phyloP scores from a whole-genome alignment of 2,329 filamentous ascomycete genomes.

The Stagonosporopsis rhizophila region DNA sequence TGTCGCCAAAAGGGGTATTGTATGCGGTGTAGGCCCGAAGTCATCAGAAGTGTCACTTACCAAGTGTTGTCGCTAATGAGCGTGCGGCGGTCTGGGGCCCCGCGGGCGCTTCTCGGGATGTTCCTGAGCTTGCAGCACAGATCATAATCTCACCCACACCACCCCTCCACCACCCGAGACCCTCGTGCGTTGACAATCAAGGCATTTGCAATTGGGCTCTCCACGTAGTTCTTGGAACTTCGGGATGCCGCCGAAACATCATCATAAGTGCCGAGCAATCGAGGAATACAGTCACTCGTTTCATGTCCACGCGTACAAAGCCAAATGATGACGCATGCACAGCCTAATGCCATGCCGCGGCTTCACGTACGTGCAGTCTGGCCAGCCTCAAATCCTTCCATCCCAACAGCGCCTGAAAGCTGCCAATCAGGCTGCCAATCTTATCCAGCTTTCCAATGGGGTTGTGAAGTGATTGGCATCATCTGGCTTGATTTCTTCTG shows the following conservation, averaged over 20 bases:
- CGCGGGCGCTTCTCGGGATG: background rate
- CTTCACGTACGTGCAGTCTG: background rate
- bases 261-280: background rate
- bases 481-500: background rate
- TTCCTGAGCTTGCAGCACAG: slow-evolving; percentile 5
- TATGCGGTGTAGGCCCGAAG: slow-evolving; percentile 9
- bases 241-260: background rate
- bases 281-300: background rate
- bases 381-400: background rate
- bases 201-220: background rate
- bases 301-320: slow-evolving; percentile 3
- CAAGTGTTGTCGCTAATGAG: slow-evolving; percentile 4
- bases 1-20: background rate
- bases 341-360: slow-evolving; percentile 12
- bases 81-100: background rate
- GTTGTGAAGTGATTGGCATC: background rate
- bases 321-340: slow-evolving; percentile 9
- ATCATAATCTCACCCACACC: background rate
- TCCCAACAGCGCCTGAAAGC: background rate
- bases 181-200: background rate
- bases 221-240: background rate
- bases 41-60: background rate
- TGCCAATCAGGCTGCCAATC: background rate
- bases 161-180: background rate
- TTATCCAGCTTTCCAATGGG: background rate